A percentile compares a stretch with the other conserved stretches of the same genome.
These are phyloP conservation scores for Nemania bipapillata DNA, from an alignment of 2,329 filamentous ascomycete genomes.

Conservation along the genomic window DNA sequence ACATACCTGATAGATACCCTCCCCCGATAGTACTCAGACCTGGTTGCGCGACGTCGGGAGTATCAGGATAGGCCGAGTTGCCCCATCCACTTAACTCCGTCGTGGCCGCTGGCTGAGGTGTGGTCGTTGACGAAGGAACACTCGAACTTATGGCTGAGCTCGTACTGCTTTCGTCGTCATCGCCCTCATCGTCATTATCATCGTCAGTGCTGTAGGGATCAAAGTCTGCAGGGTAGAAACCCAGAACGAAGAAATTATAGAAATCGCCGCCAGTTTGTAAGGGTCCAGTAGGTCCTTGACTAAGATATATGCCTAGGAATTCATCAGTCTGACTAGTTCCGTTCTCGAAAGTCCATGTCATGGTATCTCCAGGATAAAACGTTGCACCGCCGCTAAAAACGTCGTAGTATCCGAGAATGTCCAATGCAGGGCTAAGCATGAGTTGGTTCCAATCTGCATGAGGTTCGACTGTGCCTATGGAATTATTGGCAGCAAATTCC, in stretches of 20 bases:
- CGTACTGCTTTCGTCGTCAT: constrained; percentile 2
- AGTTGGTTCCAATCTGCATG: constrained; percentile 57
- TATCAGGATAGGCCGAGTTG: constrained; percentile 19
- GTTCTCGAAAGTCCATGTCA: constrained; percentile 19
- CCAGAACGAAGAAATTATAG: constrained; percentile 58
- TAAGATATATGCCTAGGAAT: constrained; percentile 13
- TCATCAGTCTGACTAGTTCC: neutral
- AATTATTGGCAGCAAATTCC: constrained; percentile 51
- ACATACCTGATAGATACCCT: neutral
- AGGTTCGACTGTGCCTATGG: constrained; percentile 52
- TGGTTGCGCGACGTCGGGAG: constrained; percentile 31
- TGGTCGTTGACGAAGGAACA: neutral
- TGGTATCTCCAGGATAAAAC: constrained; percentile 52
- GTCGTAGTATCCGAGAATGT: constrained; percentile 45
- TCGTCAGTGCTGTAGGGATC: neutral
- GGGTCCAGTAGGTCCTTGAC: constrained; percentile 42
- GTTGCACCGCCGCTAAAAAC: constrained; percentile 48
- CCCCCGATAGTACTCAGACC: constrained; percentile 15
- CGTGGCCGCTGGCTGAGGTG: neutral
- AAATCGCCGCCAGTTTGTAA: constrained; percentile 56
- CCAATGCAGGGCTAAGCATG: constrained; percentile 47
- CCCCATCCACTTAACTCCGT: neutral
- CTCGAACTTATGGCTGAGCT: neutral
- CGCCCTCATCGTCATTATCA: neutral
- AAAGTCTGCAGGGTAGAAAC: constrained; percentile 37